These are phyloP conservation scores for Jatropha multifida DNA, from an alignment of 441 rosid species.

Conservation along the genomic window DNA sequence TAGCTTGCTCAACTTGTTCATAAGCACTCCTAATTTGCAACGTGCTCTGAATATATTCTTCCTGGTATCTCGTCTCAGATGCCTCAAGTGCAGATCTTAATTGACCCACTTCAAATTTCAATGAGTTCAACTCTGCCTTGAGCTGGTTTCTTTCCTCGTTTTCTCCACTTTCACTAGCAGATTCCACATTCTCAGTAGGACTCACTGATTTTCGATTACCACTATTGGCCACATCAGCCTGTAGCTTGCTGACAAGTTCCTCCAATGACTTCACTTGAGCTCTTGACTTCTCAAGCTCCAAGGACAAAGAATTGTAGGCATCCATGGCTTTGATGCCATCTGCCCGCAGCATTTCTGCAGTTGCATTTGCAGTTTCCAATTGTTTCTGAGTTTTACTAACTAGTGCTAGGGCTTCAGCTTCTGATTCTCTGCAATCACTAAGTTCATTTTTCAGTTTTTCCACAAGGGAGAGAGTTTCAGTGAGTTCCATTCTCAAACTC, in stretches of 20 bases:
- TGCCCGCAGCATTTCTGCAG: conserved; percentile 55
- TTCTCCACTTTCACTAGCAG: conserved; percentile 25
- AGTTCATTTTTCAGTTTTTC: conserved; percentile 70
- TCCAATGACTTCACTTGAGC: conserved; percentile 60
- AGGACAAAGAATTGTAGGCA: conserved; percentile 47
- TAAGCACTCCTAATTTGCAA: conserved; percentile 82
- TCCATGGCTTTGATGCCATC: conserved; percentile 63
- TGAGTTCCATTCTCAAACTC: conserved; percentile 61
- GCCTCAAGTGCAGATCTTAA: conserved; percentile 68
- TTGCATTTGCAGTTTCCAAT: conserved; percentile 62
- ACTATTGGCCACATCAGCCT: conserved; percentile 33
- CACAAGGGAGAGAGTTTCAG: conserved; percentile 62
- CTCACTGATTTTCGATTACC: conserved; percentile 18
- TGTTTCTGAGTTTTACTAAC: conserved; percentile 57
- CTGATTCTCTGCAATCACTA: conserved; percentile 65
- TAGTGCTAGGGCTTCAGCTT: conserved; percentile 65
- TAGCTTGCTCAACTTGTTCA: conserved; percentile 63
- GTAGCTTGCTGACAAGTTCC: conserved; percentile 58
- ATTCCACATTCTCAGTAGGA: conserved; percentile 12
- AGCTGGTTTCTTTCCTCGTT: conserved; percentile 49
- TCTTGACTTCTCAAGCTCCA: conserved; percentile 70
- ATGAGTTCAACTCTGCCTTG: conserved; percentile 46
- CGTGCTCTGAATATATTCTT: conserved; percentile 80
- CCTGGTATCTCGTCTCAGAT: conserved; percentile 76
- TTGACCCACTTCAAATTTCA: conserved; percentile 58